Evolutionary conservation across 768 basidiomycete species (phyloP).

Genomic region (Russula lepida): DNA sequence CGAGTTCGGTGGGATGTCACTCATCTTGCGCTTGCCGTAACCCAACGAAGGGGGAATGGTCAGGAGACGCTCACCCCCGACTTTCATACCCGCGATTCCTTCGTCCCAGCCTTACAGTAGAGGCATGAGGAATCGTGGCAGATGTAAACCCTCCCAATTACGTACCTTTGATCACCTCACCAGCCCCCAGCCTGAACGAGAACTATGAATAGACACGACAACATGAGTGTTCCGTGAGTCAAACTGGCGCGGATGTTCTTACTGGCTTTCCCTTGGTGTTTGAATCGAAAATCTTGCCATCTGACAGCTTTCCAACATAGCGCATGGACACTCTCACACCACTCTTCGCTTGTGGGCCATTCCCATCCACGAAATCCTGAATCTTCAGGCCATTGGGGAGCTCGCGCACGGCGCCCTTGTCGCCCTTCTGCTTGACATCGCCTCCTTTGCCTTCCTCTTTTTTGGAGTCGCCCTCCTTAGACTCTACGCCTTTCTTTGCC

Average conservation of each 20-base stretch:
- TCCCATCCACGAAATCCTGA: slow-evolving; percentile 68
- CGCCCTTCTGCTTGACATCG: slow-evolving; percentile 26
- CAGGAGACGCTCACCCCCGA: slow-evolving; percentile 78
- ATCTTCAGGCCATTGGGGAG: slow-evolving; percentile 69
- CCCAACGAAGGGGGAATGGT: slow-evolving; percentile 62
- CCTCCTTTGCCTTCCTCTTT: slow-evolving; percentile 20
- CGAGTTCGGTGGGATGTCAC: slow-evolving; percentile 67
- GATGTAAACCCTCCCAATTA: slow-evolving; percentile 5
- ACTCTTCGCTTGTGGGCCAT: slow-evolving; percentile 79
- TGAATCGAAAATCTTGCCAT: slow-evolving; percentile 70
- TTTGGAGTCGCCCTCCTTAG: neutral
- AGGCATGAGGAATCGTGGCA: neutral
- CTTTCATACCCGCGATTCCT: slow-evolving; percentile 87
- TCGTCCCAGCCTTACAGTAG: slow-evolving; percentile 69
- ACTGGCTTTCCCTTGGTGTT: slow-evolving; percentile 85
- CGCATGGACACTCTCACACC: slow-evolving; percentile 80
- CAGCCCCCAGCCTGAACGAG: slow-evolving; percentile 70
- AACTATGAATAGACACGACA: slow-evolving; percentile 38
- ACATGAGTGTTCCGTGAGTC: slow-evolving; percentile 3
- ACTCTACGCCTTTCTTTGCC: slow-evolving; percentile 27
- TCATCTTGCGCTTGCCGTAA: slow-evolving; percentile 58
- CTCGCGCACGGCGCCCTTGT: slow-evolving; percentile 31
- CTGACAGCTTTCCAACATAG: slow-evolving; percentile 84
- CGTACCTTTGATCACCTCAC: slow-evolving; percentile 87
- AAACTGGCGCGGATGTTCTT: slow-evolving; percentile 27